Conservation (phyloP, 495 filamentous ascomycete species). For the Aspergillus egyptiacus region DNA sequence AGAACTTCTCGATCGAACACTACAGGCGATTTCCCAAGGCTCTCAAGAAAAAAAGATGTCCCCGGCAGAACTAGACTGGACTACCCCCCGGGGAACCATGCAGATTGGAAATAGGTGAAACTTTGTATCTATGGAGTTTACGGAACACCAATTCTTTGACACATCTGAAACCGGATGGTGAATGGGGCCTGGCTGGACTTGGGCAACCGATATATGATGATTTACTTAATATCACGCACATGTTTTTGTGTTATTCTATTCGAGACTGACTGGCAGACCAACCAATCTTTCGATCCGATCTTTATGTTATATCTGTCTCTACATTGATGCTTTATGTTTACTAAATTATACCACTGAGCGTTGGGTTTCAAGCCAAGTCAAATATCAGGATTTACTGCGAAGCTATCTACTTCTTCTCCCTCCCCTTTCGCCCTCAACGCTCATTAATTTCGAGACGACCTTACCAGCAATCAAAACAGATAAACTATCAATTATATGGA, state of each 20-base stretch:
- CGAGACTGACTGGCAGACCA: neutral
- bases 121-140: slow-evolving; percentile 1
- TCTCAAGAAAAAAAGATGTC: no score
- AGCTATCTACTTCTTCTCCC: neutral
- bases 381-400: neutral
- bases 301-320: neutral
- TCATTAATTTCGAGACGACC: neutral
- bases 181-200: slow-evolving; percentile 6
- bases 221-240: slow-evolving; percentile 3
- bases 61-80: neutral
- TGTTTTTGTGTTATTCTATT: slow-evolving; percentile 6
- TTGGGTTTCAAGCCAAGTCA: neutral
- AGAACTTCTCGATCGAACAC: neutral
- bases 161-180: neutral
- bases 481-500: no score
- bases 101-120: neutral
- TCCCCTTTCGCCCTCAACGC: neutral
- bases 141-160: neutral
- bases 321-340: neutral
- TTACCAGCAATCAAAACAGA: neutral
- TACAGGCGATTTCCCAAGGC: neutral
- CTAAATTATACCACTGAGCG: slow-evolving; percentile 5
- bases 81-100: neutral
- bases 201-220: neutral
- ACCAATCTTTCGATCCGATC: neutral